These are phyloP conservation scores for Yamadazyma akitaensis DNA, from an alignment of 805 yeast species.

Conservation along the genomic window DNA sequence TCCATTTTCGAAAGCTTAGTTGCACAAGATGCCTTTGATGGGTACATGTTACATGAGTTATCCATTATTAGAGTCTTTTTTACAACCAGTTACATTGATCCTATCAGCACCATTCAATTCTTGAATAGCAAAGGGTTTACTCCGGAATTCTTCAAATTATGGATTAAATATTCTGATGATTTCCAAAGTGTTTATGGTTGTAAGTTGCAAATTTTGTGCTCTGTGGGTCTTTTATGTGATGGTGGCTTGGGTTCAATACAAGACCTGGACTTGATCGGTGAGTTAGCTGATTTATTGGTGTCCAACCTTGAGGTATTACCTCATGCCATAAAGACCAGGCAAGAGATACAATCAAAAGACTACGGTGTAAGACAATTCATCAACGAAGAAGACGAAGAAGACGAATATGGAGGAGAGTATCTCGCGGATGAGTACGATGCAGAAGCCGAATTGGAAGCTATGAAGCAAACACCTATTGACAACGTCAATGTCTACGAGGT, in stretches of 20 bases:
- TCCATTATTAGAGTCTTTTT: slow-evolving; percentile 44
- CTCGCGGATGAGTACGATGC: slow-evolving; percentile 43
- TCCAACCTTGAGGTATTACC: slow-evolving; percentile 45
- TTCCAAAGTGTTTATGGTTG: slow-evolving; percentile 55
- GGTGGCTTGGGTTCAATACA: slow-evolving; percentile 27
- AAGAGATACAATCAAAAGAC: slow-evolving; percentile 42
- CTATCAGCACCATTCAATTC: slow-evolving; percentile 33
- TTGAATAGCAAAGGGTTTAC: slow-evolving; percentile 37
- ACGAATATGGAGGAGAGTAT: slow-evolving; percentile 29
- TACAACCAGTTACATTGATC: slow-evolving; percentile 37
- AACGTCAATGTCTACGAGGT: slow-evolving; percentile 65
- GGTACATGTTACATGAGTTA: slow-evolving; percentile 41
- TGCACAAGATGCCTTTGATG: slow-evolving; percentile 39
- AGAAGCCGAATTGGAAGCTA: slow-evolving; percentile 79
- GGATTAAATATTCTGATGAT: slow-evolving; percentile 46
- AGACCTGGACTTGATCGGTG: slow-evolving; percentile 32
- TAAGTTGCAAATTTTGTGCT: slow-evolving; percentile 49
- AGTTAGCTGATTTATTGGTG: slow-evolving; percentile 38
- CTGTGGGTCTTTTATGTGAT: slow-evolving; percentile 37
- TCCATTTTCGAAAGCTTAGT: slow-evolving; percentile 33
- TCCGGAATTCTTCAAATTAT: slow-evolving; percentile 39
- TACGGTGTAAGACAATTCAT: slow-evolving; percentile 27
- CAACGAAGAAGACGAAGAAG: slow-evolving; percentile 25
- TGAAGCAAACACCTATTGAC: slow-evolving; percentile 78
- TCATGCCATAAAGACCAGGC: slow-evolving; percentile 45